Evolutionary conservation across 768 basidiomycete genomes (phyloP).

Genomic region (Austroboletus festivus): DNA sequence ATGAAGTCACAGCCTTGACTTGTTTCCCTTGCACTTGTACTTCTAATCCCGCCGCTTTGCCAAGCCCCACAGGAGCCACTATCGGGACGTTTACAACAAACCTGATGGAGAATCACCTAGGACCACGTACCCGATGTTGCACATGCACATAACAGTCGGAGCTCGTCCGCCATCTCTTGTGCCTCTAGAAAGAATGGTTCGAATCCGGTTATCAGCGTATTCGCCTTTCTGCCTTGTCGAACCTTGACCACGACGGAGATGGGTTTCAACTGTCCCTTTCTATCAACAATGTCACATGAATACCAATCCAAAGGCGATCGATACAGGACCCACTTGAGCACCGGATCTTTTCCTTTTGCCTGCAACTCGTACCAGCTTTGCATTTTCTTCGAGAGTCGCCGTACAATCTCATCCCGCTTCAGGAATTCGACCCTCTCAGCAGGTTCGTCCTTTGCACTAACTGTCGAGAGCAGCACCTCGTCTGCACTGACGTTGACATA

Average conservation of each 20-base stretch:
- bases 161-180: conserved; percentile 73
- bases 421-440: conserved; percentile 46
- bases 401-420: conserved; percentile 62
- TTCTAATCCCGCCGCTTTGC: conserved; percentile 58
- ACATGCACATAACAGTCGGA: conserved; percentile 74
- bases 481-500: conserved; percentile 63
- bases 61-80: conserved; percentile 57
- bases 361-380: conserved; percentile 71
- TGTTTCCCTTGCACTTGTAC: conserved; percentile 89
- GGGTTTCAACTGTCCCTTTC: conserved; percentile 74
- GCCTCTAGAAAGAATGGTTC: conserved; percentile 72
- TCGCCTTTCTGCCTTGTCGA: conserved; percentile 75
- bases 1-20: conserved; percentile 57
- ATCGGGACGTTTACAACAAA: neutral
- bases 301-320: neutral
- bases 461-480: conserved; percentile 36
- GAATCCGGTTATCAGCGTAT: conserved; percentile 74
- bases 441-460: conserved; percentile 35
- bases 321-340: conserved; percentile 51
- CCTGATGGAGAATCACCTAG: too few relatives aligned
- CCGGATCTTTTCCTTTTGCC: conserved; percentile 50
- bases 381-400: conserved; percentile 60
- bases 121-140: conserved; percentile 64
- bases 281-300: conserved; percentile 26
- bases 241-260: conserved; percentile 68